A percentile compares a stretch with the other conserved stretches of the same genome.
These are phyloP conservation scores for Arthrobotrys musiformis DNA, from an alignment of 2,329 filamentous ascomycete genomes.

Conservation along the genomic window DNA sequence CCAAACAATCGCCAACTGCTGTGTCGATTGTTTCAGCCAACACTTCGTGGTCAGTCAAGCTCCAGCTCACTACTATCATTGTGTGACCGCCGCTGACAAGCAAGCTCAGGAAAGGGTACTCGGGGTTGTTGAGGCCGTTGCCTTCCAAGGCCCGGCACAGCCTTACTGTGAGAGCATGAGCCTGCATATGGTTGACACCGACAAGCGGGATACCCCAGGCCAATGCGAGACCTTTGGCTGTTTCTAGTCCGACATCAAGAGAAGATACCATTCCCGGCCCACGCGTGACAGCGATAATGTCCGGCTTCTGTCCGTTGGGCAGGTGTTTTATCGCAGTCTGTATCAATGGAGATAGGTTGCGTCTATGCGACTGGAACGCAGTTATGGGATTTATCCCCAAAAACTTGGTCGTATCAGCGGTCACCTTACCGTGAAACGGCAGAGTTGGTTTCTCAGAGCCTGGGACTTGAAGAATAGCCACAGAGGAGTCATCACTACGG, in stretches of 20 bases:
- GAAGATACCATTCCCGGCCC: slow-evolving; percentile 89
- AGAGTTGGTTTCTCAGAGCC: slow-evolving; percentile 66
- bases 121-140: slow-evolving; percentile 62
- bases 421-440: slow-evolving; percentile 82
- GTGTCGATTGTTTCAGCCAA: slow-evolving; percentile 80
- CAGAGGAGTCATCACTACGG: slow-evolving; percentile 85
- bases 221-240: slow-evolving; percentile 85
- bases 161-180: slow-evolving; percentile 87
- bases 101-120: slow-evolving; percentile 86
- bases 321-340: slow-evolving; percentile 71
- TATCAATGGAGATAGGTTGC: slow-evolving; percentile 75
- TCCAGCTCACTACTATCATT: slow-evolving; percentile 79
- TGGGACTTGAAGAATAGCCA: slow-evolving; percentile 78
- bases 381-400: slow-evolving; percentile 82
- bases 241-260: slow-evolving; percentile 79
- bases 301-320: slow-evolving; percentile 68
- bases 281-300: slow-evolving; percentile 88
- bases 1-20: slow-evolving; percentile 88
- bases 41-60: slow-evolving; percentile 75
- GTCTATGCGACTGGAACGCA: slow-evolving; percentile 79
- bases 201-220: slow-evolving; percentile 86
- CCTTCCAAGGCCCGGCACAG: slow-evolving; percentile 71
- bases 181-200: slow-evolving; percentile 96
- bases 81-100: slow-evolving; percentile 94
- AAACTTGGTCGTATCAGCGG: slow-evolving; percentile 79